Conservation (phyloP, 768 basidiomycete genomes). For the Serpula lacrymans region DNA sequence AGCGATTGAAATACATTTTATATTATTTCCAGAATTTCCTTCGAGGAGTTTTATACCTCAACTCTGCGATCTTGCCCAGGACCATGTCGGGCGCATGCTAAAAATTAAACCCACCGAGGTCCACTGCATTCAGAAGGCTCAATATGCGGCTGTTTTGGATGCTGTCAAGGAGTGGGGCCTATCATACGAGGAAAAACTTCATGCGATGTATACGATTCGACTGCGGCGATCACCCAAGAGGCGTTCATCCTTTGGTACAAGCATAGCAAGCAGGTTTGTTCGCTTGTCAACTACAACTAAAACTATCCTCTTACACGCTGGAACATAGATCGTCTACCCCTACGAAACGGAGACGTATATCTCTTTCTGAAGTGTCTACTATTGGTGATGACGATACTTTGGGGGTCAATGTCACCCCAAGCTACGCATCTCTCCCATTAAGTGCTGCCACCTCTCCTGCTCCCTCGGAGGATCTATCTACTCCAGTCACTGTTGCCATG, state of each 20-base stretch:
- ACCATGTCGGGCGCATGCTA: slow-evolving; percentile 21
- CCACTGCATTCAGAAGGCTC: slow-evolving; percentile 13
- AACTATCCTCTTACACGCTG: slow-evolving; percentile 19
- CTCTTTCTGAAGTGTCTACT: slow-evolving; percentile 29
- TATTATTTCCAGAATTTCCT: slow-evolving; percentile 24
- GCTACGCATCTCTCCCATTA: slow-evolving; percentile 41
- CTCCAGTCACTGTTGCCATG: slow-evolving; percentile 61
- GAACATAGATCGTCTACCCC: slow-evolving; percentile 22
- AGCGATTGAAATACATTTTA: background rate
- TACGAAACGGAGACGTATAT: slow-evolving; percentile 44
- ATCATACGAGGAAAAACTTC: slow-evolving; percentile 36
- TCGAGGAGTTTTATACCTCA: slow-evolving; percentile 47
- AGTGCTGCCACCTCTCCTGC: slow-evolving; percentile 44
- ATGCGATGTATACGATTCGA: slow-evolving; percentile 35
- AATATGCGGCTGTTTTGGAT: slow-evolving; percentile 26
- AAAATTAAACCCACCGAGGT: slow-evolving; percentile 7
- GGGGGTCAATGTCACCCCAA: slow-evolving; percentile 13
- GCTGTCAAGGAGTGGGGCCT: slow-evolving; percentile 29
- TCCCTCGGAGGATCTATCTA: slow-evolving; percentile 25
- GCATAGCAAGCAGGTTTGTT: slow-evolving; percentile 38
- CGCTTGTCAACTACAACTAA: slow-evolving; percentile 9
- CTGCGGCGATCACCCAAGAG: slow-evolving; percentile 47
- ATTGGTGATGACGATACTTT: slow-evolving; percentile 29
- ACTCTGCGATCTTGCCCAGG: slow-evolving; percentile 39
- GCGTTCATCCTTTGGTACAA: slow-evolving; percentile 40